phyloP scores from a whole-genome alignment of 164 flowering plant genomes.

The Magnolia sinica region DNA sequence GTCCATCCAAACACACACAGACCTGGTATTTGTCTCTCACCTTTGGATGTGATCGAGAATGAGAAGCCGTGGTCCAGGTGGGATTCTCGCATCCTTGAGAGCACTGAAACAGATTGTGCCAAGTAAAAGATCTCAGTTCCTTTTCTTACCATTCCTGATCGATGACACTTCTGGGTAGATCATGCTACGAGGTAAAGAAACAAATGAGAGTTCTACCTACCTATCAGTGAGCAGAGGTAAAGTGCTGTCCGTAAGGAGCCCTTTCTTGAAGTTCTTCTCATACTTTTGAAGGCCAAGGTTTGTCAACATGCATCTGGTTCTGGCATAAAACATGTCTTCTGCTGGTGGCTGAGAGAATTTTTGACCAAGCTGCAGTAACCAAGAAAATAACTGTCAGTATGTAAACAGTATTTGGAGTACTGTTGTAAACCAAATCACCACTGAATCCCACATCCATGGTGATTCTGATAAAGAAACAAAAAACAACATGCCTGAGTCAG shows the following conservation, averaged over 20 bases:
- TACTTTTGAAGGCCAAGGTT: constrained; percentile 78
- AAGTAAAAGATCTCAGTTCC: constrained; percentile 1
- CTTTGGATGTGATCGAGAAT: constrained; percentile 84
- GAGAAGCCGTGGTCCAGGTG: constrained; percentile 94
- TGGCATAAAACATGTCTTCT: constrained; percentile 58
- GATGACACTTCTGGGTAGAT: background rate
- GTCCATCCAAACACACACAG: background rate
- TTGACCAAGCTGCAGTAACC: constrained; percentile 53
- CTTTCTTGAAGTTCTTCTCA: constrained; percentile 88
- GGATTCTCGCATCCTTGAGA: constrained; percentile 83
- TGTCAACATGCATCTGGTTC: constrained; percentile 61
- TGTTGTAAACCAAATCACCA: background rate
- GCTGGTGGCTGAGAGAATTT: constrained; percentile 64
- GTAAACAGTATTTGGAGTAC: background rate
- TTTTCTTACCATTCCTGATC: background rate
- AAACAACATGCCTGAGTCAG: no score
- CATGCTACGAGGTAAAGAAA: background rate
- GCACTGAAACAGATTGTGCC: constrained; percentile 52
- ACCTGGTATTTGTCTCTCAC: constrained; percentile 23
- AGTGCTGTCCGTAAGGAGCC: constrained; percentile 75
- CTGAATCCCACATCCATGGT: background rate
- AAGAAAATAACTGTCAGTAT: constrained; percentile 1
- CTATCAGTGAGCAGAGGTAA: constrained; percentile 85
- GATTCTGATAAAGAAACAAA: background rate
- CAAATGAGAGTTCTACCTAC: constrained; percentile 22